A percentile compares a stretch with the other conserved stretches of the same genome.
phyloP scores from a whole-genome alignment of 2,329 filamentous ascomycete genomes.

The Alternaria arbusti region DNA sequence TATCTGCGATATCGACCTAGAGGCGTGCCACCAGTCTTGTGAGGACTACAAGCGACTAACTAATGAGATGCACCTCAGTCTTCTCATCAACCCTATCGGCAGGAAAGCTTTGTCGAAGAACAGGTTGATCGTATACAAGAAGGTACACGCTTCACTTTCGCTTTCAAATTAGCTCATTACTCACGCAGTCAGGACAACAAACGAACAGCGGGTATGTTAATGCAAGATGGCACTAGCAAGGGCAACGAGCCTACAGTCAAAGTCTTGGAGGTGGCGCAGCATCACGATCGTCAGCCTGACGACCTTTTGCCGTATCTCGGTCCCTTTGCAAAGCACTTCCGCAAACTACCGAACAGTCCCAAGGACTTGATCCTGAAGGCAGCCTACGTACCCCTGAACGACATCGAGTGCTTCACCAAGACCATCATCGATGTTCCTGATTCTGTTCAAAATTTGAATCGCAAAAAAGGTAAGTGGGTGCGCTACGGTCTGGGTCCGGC shows the following conservation, averaged over 20 bases:
- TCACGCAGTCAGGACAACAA: conserved; percentile 68
- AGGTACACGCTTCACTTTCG: conserved; percentile 44
- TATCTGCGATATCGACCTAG: conserved; percentile 81
- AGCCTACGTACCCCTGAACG: conserved; percentile 72
- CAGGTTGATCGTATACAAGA: conserved; percentile 81
- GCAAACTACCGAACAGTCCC: conserved; percentile 69
- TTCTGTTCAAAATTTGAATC: conserved; percentile 51
- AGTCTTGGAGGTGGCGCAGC: conserved; percentile 76
- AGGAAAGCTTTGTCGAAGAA: conserved; percentile 78
- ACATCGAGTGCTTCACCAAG: conserved; percentile 84
- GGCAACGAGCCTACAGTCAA: conserved; percentile 73
- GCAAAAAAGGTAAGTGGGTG: conserved; percentile 56
- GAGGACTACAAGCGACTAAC: conserved; percentile 83
- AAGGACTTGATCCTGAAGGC: conserved; percentile 72
- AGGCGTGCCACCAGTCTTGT: conserved; percentile 79
- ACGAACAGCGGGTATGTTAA: conserved; percentile 79
- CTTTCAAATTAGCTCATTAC: conserved; percentile 21
- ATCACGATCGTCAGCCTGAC: conserved; percentile 75
- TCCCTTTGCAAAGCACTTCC: conserved; percentile 70
- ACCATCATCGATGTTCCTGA: conserved; percentile 63
- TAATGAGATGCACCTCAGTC: conserved; percentile 75
- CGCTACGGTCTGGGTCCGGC: conserved; percentile 20
- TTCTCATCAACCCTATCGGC: conserved; percentile 82
- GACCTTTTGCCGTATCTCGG: conserved; percentile 86
- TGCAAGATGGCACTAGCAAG: conserved; percentile 74